Conservation (phyloP, 2,329 filamentous ascomycete species). For the Fusarium bulbicola region DNA sequence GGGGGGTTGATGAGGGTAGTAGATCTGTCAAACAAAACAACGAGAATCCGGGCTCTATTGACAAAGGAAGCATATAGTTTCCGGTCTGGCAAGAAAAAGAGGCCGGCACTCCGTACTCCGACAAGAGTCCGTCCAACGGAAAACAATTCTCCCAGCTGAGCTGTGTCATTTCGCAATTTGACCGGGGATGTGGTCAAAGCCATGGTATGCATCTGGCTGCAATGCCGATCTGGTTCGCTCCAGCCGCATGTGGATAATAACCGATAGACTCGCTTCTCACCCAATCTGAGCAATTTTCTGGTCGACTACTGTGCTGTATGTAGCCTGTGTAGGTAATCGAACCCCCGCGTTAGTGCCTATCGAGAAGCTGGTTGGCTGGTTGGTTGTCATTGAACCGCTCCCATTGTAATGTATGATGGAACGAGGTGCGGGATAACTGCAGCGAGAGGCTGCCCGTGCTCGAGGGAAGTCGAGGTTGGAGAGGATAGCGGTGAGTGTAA, state of each 20-base stretch:
- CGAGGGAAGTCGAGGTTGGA: neutral
- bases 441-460: constrained; percentile 6
- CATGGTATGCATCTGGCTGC: constrained; percentile 17
- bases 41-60: neutral
- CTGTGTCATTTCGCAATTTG: neutral
- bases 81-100: neutral
- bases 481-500: constrained; percentile 14
- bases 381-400: constrained; percentile 7
- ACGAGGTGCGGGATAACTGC: constrained; percentile 9
- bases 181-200: neutral
- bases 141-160: neutral
- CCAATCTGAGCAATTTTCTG: constrained; percentile 11
- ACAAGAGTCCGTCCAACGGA: neutral
- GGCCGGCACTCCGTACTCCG: neutral
- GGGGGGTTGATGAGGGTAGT: neutral
- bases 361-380: constrained; percentile 10
- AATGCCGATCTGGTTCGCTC: constrained; percentile 28
- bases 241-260: constrained; percentile 22
- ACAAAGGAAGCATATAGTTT: neutral
- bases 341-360: constrained; percentile 8
- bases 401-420: constrained; percentile 1
- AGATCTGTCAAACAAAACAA: neutral
- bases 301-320: neutral
- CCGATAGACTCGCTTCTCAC: neutral
- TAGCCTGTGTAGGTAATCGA: neutral